Percentiles rank a stretch among this genome's conserved stretches.
Evolutionary conservation across 371 early-diverging fungal species (phyloP).

Genomic region (Mortierella sp.): DNA sequence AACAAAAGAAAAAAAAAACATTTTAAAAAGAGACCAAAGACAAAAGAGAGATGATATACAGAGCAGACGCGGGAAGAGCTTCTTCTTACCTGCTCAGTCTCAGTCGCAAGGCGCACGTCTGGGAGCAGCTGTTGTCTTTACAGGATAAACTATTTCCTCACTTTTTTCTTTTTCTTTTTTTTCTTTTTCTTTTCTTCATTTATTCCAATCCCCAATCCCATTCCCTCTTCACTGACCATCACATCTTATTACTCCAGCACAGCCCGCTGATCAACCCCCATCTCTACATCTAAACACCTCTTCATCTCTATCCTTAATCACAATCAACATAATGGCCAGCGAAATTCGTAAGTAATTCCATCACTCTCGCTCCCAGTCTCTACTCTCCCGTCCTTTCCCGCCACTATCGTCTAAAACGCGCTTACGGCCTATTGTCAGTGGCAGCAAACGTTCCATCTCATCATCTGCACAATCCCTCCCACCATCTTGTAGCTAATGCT

Average conservation of each 20-base stretch:
- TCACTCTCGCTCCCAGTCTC: neutral
- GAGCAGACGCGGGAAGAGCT: neutral
- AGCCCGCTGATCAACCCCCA: neutral
- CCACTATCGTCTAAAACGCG: neutral
- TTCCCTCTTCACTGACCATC: neutral
- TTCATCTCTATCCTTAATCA: neutral
- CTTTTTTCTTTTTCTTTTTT: slow-evolving; percentile 2
- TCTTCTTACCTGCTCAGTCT: neutral
- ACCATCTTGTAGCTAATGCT: neutral
- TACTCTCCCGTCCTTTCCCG: neutral
- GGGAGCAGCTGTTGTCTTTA: neutral
- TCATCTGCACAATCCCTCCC: neutral
- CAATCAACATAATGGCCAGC: slow-evolving; percentile 11
- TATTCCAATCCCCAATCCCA: neutral
- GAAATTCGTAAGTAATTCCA: slow-evolving; percentile 17
- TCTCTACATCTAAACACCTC: slow-evolving; percentile 4
- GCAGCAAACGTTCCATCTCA: neutral
- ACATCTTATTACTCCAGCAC: neutral
- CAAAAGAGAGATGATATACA: neutral
- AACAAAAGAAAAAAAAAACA: neutral
- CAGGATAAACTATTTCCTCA: neutral
- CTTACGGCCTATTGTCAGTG: neutral
- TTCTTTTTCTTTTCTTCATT: neutral
- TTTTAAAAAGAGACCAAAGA: neutral
- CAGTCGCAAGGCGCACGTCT: neutral